Conservation (phyloP, 768 basidiomycete genomes). For the Termitomyces sp. region DNA sequence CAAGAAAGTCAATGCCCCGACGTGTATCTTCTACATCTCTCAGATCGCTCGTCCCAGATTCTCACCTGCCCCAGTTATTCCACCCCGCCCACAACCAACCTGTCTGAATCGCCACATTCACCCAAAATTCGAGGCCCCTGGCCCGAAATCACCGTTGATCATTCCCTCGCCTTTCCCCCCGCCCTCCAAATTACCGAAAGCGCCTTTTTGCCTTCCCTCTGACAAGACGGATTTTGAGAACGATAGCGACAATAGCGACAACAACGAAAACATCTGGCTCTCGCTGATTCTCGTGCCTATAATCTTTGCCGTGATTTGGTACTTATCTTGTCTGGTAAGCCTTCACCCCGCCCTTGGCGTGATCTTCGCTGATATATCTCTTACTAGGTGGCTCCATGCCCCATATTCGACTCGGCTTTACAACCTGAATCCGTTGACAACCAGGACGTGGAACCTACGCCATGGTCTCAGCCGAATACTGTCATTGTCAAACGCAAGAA, state of each 20-base stretch:
- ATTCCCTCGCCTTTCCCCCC: not conserved
- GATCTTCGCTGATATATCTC: not conserved
- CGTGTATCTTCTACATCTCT: not conserved
- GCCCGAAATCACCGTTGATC: not conserved
- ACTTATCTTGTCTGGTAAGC: conserved; percentile 1
- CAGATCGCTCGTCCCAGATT: not conserved
- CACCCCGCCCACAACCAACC: not conserved
- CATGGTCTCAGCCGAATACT: not conserved
- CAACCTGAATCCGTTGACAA: not conserved
- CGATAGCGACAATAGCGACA: not conserved
- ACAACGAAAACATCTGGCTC: not conserved
- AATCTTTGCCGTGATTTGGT: not conserved
- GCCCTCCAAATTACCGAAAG: not conserved
- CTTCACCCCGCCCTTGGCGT: not conserved
- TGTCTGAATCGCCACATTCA: conserved; percentile 3
- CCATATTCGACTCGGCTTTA: too few species aligned
- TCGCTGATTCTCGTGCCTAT: not conserved
- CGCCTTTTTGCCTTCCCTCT: not conserved
- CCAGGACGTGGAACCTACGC: not conserved
- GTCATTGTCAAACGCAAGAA: not conserved
- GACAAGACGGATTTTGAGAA: not conserved
- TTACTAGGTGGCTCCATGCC: not conserved
- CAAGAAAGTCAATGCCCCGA: not conserved
- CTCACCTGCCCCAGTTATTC: not conserved
- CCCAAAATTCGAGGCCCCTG: conserved; percentile 6